Evolutionary conservation across 441 rosid species (phyloP), one percentile per base, ranked within the genome.

Genomic region (Pelargonium fulgidum): DNA sequence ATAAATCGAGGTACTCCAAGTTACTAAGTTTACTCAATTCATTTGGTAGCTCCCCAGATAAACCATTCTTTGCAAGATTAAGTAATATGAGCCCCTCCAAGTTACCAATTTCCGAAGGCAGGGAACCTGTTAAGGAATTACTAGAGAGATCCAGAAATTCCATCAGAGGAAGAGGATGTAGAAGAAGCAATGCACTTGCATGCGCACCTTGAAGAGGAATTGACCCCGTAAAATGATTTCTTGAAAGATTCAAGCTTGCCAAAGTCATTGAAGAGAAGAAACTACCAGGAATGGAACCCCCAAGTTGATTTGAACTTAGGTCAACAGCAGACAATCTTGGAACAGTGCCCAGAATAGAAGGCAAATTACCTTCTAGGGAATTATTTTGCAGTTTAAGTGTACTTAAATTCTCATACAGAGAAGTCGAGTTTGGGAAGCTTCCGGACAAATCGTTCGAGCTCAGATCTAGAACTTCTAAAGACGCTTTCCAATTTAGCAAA

Each of bases 61-160:
- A 77, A 22, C 71, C 68, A 76, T 93, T 93, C 76, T 79, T 76
- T 33, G 97, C 94, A 70, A 91, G 81, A 81, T 79, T 86, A 71
- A 93, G 81, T 81, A 83, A 77, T 58, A 56, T 82, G 50, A 93
- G 87, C 70, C 75, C 78, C 64, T 71, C 93, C 82, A 88, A 59
- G 63, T 85, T 79, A 70, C 97, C 90, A 45, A 91, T 81, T 65
- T 83, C 89, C 6, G 86, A 76, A 58, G 94, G 87, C 75, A 93
- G 77, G 69, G 69, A 68, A 72, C 93, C 96, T 24, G 78, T 73
- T 68, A 93, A 83, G 72, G 82, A 84, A 82, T 93, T 93, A 69
- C 81, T 41, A 10, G 97, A 93, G 73, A 93, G 97, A 83, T 93
- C 97, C 79, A 93, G 95, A 73, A 79, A 89, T 78, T 89, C 92